phyloP scores from a whole-genome alignment of 2,329 filamentous ascomycete genomes.

The Colletotrichum tofieldiae region DNA sequence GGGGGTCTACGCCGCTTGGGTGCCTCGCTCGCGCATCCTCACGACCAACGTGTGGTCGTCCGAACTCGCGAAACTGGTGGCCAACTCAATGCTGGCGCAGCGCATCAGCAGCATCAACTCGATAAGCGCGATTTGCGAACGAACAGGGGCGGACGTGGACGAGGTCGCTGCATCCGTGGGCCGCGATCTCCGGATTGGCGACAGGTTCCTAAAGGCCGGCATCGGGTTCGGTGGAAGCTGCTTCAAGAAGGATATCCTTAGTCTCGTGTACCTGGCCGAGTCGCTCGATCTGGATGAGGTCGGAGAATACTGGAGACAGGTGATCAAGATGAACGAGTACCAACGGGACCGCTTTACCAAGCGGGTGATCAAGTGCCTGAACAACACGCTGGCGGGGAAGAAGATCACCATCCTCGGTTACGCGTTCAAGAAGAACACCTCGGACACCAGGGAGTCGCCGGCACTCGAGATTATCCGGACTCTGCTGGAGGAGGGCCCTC shows the following conservation, averaged over 20 bases:
- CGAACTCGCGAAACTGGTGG: slow-evolving; percentile 83
- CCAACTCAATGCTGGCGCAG: slow-evolving; percentile 86
- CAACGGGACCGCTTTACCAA: slow-evolving; percentile 78
- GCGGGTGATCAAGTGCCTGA: slow-evolving; percentile 76
- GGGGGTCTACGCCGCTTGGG: slow-evolving; percentile 80
- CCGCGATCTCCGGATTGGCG: slow-evolving; percentile 79
- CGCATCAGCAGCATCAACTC: slow-evolving; percentile 87
- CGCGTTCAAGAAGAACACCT: slow-evolving; percentile 85
- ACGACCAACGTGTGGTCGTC: slow-evolving; percentile 84
- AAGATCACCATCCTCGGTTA: slow-evolving; percentile 82
- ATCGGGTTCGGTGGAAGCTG: slow-evolving; percentile 87
- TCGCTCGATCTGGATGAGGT: slow-evolving; percentile 79
- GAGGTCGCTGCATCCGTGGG: slow-evolving; percentile 79
- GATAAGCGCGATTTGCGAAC: slow-evolving; percentile 83
- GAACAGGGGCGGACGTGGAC: slow-evolving; percentile 80
- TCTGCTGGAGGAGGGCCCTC: slow-evolving; percentile 76
- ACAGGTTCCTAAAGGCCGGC: slow-evolving; percentile 80
- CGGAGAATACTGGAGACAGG: slow-evolving; percentile 81
- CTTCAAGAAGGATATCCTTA: slow-evolving; percentile 85
- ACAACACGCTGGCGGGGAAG: slow-evolving; percentile 79
- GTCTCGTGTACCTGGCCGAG: slow-evolving; percentile 82
- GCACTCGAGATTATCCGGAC: slow-evolving; percentile 77
- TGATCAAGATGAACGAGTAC: slow-evolving; percentile 83
- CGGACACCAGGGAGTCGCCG: slow-evolving; percentile 80
- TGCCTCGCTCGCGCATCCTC: slow-evolving; percentile 76